Conservation (phyloP, 164 flowering plant genomes). For the Akebia trifoliata region DNA sequence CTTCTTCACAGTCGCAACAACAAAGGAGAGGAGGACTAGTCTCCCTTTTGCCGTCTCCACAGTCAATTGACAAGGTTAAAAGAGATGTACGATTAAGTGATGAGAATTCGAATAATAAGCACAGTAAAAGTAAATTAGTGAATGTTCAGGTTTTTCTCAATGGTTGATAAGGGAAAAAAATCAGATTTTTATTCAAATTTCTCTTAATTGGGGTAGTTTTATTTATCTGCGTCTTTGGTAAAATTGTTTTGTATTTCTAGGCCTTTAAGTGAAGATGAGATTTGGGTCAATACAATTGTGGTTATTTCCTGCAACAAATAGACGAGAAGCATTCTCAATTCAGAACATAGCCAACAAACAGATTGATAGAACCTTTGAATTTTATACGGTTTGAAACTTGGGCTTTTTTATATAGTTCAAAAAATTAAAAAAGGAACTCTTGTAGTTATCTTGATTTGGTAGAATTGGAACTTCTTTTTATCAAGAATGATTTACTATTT, state of each 20-base stretch:
- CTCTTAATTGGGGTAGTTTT: no score
- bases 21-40: conserved; percentile 61
- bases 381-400: conserved; percentile 69
- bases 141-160: conserved; percentile 92
- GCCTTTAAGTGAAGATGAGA: conserved; percentile 93
- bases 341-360: conserved; percentile 94
- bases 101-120: conserved; percentile 43
- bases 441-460: no score
- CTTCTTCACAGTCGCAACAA: conserved; percentile 24
- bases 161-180: conserved; percentile 70
- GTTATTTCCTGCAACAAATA: conserved; percentile 69
- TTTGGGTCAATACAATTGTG: conserved; percentile 69
- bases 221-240: conserved; percentile 3
- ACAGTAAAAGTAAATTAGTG: conserved; percentile 87
- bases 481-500: not conserved
- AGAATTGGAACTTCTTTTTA: no score
- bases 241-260: conserved; percentile 28
- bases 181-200: not conserved
- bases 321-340: conserved; percentile 81
- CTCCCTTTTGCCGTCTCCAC: conserved; percentile 71
- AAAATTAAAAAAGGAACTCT: no score
- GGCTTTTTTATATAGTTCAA: not conserved
- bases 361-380: conserved; percentile 85
- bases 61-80: conserved; percentile 63
- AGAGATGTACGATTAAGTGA: conserved; percentile 78